Conservation (phyloP, 306 rosid genomes). For the Dryas alaskensis region DNA sequence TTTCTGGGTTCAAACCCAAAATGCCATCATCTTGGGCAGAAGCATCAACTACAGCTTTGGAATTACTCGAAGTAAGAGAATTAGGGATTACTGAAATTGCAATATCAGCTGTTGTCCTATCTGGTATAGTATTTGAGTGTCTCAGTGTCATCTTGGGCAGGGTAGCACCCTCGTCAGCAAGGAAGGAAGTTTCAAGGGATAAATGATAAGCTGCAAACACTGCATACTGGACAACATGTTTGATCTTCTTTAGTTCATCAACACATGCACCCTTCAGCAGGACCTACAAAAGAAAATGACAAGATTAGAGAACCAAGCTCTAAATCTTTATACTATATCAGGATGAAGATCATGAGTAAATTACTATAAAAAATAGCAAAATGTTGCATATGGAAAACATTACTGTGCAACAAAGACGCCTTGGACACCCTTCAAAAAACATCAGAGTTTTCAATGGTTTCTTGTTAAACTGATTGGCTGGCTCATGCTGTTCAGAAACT, state of each 20-base stretch:
- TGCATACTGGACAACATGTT: conserved; percentile 81
- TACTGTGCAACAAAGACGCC: conserved; percentile 98
- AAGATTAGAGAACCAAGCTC: conserved; percentile 32
- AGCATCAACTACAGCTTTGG: conserved; percentile 40
- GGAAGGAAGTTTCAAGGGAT: conserved; percentile 96
- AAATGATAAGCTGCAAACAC: conserved; percentile 97
- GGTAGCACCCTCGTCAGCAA: conserved; percentile 98
- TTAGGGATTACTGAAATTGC: conserved; percentile 33
- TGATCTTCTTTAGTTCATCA: conserved; percentile 86
- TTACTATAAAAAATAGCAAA: not conserved
- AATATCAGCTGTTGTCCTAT: conserved; percentile 38
- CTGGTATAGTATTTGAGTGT: conserved; percentile 38
- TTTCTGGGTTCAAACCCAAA: conserved; percentile 37
- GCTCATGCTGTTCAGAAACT: conserved; percentile 66
- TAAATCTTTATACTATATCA: not conserved
- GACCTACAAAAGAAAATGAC: conserved; percentile 54
- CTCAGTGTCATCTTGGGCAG: conserved; percentile 66
- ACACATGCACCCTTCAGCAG: conserved; percentile 77
- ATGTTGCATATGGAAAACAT: conserved; percentile 6
- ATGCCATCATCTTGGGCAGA: conserved; percentile 31
- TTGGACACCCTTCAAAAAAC: conserved; percentile 98
- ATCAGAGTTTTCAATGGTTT: conserved; percentile 83
- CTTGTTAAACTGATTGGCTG: conserved; percentile 56
- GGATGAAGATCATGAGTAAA: conserved; percentile 13
- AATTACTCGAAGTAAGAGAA: conserved; percentile 32